Base-by-base conservation (phyloP, 225 moss, liverwort and hornwort species). In the Pseudisothecium myosuroides region DNA sequence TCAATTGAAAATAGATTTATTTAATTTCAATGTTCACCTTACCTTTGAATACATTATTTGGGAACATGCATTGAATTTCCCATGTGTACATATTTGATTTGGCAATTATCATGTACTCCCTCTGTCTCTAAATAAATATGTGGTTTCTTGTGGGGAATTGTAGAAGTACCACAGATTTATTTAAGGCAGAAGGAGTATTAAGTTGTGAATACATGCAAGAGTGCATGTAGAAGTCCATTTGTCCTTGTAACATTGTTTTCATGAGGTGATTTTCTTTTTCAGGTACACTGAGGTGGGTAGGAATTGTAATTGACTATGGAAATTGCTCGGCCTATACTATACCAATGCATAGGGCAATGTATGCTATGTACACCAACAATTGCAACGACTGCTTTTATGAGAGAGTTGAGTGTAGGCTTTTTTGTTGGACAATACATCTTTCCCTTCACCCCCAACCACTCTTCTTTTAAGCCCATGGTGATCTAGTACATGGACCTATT, bases 231-330 rank as follows among this genome's bases (percentile, higher is more conserved):
- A 37, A 37, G 6, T 3, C 4, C 1, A 16, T 37, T 55, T 78
- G 36, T 55, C 55, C 5, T 2, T 26, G 2, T 16, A 24, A 24
- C 0, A 1, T 78, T 78, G 10, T 37, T 37, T 55, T 55, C 2
- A 11, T 16, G 6, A 55, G 2, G 37, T 78, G 10, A 11, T 2
- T 23, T 0, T n/a, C 11, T 56, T 55, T 2, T 11, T 26, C 1
- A 78, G 6, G 17, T 56, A 4, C 0, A 0, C 1, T 37, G 4
- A 17, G 17, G 26, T 26, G 0, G n/a, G 0, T 7, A 10, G 17
- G 2, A 56, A 1, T 56, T 78, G 26, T n/a, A 10, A 37, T 26
- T n/a, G 26, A 11, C 24, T 1, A n/a, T n/a, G 1, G 17, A 2
- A 56, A 55, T 56, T 78, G 26, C 2, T 1, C 37, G 2, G 11